A percentile compares a stretch with the other conserved stretches of the same genome.
These are phyloP conservation scores for Basidioascus undulatus DNA, from an alignment of 768 basidiomycete genomes.

Conservation along the genomic window DNA sequence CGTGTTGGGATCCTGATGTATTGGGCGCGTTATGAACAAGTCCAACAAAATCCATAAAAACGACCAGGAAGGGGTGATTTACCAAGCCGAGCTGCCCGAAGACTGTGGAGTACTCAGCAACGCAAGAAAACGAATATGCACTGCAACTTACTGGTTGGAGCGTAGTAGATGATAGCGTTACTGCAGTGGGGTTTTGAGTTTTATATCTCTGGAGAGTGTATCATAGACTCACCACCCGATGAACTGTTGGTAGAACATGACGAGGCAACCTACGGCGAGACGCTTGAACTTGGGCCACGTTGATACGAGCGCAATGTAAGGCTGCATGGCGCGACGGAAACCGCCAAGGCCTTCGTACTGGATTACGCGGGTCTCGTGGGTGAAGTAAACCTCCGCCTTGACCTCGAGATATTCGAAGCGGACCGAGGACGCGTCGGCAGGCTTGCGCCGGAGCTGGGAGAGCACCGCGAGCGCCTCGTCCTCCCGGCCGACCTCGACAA, in stretches of 20 bases:
- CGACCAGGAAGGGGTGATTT: background rate
- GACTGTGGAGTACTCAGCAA: too few relatives aligned
- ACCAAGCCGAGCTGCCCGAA: slow-evolving; percentile 2
- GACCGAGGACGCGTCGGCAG: background rate
- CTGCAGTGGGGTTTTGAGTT: too few relatives aligned
- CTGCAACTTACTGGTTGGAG: too few relatives aligned
- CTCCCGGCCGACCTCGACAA: slow-evolving; percentile 18
- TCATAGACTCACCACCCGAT: too few relatives aligned
- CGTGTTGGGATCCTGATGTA: slow-evolving; percentile 3
- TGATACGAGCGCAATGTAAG: slow-evolving; percentile 3
- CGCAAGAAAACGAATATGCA: too few relatives aligned
- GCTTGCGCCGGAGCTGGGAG: slow-evolving; percentile 17
- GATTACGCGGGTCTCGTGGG: background rate
- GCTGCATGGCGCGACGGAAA: background rate
- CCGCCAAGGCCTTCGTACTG: background rate
- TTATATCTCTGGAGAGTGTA: too few relatives aligned
- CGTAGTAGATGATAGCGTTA: too few relatives aligned
- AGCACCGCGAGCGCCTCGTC: slow-evolving; percentile 14
- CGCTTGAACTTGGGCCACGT: background rate
- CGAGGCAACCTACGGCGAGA: background rate
- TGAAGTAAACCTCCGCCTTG: background rate
- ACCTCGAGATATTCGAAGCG: slow-evolving; percentile 2
- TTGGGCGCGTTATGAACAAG: background rate
- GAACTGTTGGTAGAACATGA: slow-evolving; percentile 8
- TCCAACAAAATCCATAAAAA: background rate